Evolutionary conservation across 2,329 filamentous ascomycete species (phyloP).

Genomic region (Scortechinia acanthostroma): DNA sequence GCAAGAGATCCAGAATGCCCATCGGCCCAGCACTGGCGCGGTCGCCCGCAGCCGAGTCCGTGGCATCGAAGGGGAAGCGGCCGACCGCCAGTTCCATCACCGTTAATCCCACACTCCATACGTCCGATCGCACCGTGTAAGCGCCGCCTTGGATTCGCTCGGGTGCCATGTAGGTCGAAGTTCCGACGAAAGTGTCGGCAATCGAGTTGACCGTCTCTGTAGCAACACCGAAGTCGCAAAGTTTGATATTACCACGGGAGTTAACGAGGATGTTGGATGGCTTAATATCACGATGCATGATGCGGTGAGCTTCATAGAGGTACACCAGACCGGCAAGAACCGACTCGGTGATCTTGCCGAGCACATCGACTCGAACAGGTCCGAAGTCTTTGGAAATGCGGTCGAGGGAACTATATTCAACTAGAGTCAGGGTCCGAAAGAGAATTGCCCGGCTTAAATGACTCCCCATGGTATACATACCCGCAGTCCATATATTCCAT

Average conservation of each 20-base stretch:
- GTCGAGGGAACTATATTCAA: slow-evolving; percentile 68
- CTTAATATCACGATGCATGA: slow-evolving; percentile 99
- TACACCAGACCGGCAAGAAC: slow-evolving; percentile 90
- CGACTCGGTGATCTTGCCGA: slow-evolving; percentile 95
- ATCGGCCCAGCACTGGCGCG: slow-evolving; percentile 75
- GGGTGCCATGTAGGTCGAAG: slow-evolving; percentile 98
- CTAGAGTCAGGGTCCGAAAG: neutral
- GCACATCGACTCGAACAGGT: slow-evolving; percentile 86
- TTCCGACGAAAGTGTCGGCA: slow-evolving; percentile 95
- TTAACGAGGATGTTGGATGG: slow-evolving; percentile 96
- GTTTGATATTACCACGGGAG: slow-evolving; percentile 86
- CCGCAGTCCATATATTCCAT: slow-evolving; percentile 99
- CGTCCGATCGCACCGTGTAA: slow-evolving; percentile 96
- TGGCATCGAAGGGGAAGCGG: slow-evolving; percentile 85
- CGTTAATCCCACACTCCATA: slow-evolving; percentile 93
- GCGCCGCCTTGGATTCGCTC: slow-evolving; percentile 94
- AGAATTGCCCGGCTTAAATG: too few species aligned
- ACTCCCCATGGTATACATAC: slow-evolving; percentile 65
- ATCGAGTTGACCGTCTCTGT: slow-evolving; percentile 96
- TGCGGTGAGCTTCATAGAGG: slow-evolving; percentile 88
- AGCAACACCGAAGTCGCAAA: slow-evolving; percentile 98
- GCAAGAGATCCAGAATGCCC: slow-evolving; percentile 88
- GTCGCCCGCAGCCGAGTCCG: slow-evolving; percentile 45
- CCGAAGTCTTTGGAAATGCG: slow-evolving; percentile 91
- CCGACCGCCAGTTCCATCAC: slow-evolving; percentile 98